A percentile compares a stretch with the other conserved stretches of the same genome.
phyloP scores from a whole-genome alignment of 768 basidiomycete genomes.

The Jaapia argillacea region DNA sequence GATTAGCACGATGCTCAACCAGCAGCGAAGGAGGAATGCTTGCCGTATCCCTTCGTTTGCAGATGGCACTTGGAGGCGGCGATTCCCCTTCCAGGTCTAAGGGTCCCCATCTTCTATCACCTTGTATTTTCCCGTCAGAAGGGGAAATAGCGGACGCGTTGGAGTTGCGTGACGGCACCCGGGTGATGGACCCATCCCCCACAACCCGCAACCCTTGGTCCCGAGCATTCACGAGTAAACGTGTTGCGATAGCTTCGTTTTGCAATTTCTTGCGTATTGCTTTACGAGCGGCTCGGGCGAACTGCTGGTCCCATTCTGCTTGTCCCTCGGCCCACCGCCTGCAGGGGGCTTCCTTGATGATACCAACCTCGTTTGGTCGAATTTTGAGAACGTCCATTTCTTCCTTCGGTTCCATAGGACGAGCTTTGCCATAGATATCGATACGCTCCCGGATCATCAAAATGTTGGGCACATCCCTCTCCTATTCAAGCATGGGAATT shows the following conservation, averaged over 20 bases:
- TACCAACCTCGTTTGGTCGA: constrained; percentile 45
- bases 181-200: constrained; percentile 4
- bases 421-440: constrained; percentile 43
- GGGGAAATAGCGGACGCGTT: too few species aligned
- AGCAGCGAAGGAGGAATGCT: constrained; percentile 7
- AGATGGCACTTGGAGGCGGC: constrained; percentile 67
- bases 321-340: constrained; percentile 58
- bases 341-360: constrained; percentile 66
- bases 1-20: background rate
- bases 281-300: constrained; percentile 26
- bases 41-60: constrained; percentile 58
- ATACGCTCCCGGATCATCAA: constrained; percentile 69
- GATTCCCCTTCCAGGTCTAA: constrained; percentile 54
- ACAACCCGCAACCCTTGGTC: constrained; percentile 32
- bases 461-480: constrained; percentile 19
- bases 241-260: constrained; percentile 33
- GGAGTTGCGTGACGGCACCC: background rate
- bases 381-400: constrained; percentile 46
- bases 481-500: too few species aligned
- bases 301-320: constrained; percentile 50
- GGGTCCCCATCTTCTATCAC: constrained; percentile 39
- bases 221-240: constrained; percentile 33
- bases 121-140: constrained; percentile 22
- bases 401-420: constrained; percentile 52
- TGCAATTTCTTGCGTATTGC: constrained; percentile 34